Evolutionary conservation across 2,329 filamentous ascomycete genomes (phyloP), one percentile per base, ranked within the genome.

Genomic region (Metarhizium anisopliae): DNA sequence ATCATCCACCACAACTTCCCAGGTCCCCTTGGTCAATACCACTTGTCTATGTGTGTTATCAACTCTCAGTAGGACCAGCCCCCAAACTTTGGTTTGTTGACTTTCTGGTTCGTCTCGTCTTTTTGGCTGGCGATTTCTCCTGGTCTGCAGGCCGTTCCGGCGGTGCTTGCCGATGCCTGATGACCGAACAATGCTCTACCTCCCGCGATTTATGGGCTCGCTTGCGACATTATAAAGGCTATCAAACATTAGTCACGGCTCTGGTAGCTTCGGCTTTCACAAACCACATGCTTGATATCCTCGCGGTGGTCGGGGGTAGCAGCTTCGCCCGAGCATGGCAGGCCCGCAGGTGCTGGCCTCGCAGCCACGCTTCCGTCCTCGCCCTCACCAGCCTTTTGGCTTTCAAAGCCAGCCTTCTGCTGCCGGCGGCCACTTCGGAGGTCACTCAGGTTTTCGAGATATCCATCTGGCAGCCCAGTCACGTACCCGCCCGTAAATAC

Each of bases 401-500:
- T 10, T 25, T 18, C 50, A 56, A 54, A 6, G 40, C 38, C 32
- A 82, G 86, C 69, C 89, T 85, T 50, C 86, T 45, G 42, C 18
- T 18, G 16, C 6, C 42, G 42, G 14, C 42, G 18, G 42, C 42
- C 87, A 25, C 45, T 20, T 54, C 89, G 79, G 18, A 91, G 72
- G 57, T 79, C 75, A 70, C 89, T 86, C 5, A 95, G 77, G 64
- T 90, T 89, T 61, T 89, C 83, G 62, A 96, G 94, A 73, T 96
- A 96, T 42, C 81, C 85, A 6, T 85, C 80, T 1, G 86, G 82
- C 2, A 96, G 87, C 0, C 84, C 83, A 0, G 93, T 96, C 59
- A 89, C 79, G 70, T 96, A 96, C 60, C 85, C 83, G 50, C 93
- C 93, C 66, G 85, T 90, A 74, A 97, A 96, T 8, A 96, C 92